phyloP scores from a whole-genome alignment of 768 basidiomycete species.

The Agrocybe pediades region DNA sequence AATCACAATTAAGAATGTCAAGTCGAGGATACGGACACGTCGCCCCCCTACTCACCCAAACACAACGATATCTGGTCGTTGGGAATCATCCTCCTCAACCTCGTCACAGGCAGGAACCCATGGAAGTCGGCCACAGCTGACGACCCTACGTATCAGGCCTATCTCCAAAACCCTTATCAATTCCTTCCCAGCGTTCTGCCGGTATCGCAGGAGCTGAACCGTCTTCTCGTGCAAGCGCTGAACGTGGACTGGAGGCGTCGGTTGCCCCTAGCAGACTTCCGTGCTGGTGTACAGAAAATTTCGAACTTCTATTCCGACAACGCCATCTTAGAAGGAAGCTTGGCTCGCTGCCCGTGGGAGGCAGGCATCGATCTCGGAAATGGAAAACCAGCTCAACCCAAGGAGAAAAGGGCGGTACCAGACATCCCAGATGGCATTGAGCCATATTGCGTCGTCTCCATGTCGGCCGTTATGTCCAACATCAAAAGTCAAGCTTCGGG shows the following conservation, averaged over 20 bases:
- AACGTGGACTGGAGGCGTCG: slow-evolving; percentile 65
- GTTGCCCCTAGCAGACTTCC: slow-evolving; percentile 55
- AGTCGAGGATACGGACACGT: slow-evolving; percentile 63
- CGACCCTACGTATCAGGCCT: slow-evolving; percentile 91
- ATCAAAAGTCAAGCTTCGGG: slow-evolving; percentile 15
- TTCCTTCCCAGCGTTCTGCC: slow-evolving; percentile 89
- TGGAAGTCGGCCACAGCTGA: slow-evolving; percentile 86
- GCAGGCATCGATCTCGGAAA: slow-evolving; percentile 39
- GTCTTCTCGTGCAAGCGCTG: slow-evolving; percentile 73
- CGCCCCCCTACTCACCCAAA: slow-evolving; percentile 78
- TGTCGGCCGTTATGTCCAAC: slow-evolving; percentile 10
- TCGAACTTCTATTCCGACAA: slow-evolving; percentile 72
- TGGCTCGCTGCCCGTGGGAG: slow-evolving; percentile 81
- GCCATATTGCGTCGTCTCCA: slow-evolving; percentile 22
- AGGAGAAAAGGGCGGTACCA: slow-evolving; percentile 18
- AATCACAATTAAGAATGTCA: slow-evolving; percentile 82
- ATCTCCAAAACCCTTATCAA: slow-evolving; percentile 69
- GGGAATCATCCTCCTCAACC: slow-evolving; percentile 94
- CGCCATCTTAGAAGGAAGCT: slow-evolving; percentile 78
- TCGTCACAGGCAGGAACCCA: slow-evolving; percentile 92
- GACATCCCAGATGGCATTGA: slow-evolving; percentile 19
- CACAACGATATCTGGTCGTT: slow-evolving; percentile 97
- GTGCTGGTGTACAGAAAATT: slow-evolving; percentile 56
- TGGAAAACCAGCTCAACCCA: slow-evolving; percentile 7
- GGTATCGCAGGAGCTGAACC: slow-evolving; percentile 73